Percentiles rank a stretch among this genome's conserved stretches.
Conservation (phyloP, 345 rosid genomes). For the Euphorbia lathyris region DNA sequence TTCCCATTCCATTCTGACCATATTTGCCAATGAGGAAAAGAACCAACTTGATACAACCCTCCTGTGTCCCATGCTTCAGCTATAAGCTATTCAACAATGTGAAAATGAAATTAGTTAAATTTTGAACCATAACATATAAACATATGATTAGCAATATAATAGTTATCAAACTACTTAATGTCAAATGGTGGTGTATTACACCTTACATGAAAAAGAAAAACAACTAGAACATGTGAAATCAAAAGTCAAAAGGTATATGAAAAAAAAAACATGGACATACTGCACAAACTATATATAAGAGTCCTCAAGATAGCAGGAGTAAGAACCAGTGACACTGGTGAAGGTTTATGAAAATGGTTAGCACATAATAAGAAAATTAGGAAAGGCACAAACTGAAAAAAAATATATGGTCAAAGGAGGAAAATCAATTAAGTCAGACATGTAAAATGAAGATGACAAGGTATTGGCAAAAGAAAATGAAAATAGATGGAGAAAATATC, state of each 20-base stretch:
- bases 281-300: neutral
- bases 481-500: neutral
- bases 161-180: neutral
- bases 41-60: constrained; percentile 96
- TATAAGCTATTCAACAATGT: constrained; percentile 56
- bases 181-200: neutral
- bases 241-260: neutral
- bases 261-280: neutral
- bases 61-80: constrained; percentile 99
- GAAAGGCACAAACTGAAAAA: neutral
- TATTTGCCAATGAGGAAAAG: constrained; percentile 90
- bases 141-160: neutral
- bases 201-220: neutral
- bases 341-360: neutral
- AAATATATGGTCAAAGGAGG: neutral
- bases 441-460: neutral
- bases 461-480: neutral
- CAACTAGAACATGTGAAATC: neutral
- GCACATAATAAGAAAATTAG: neutral
- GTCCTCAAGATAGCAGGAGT: neutral
- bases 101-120: constrained; percentile 4
- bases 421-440: neutral
- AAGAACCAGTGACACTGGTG: no score
- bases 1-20: constrained; percentile 99
- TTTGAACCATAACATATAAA: neutral